Percentiles rank a stretch among this genome's conserved stretches.
phyloP scores from a whole-genome alignment of 345 rosid species.

The Arabis alpina region DNA sequence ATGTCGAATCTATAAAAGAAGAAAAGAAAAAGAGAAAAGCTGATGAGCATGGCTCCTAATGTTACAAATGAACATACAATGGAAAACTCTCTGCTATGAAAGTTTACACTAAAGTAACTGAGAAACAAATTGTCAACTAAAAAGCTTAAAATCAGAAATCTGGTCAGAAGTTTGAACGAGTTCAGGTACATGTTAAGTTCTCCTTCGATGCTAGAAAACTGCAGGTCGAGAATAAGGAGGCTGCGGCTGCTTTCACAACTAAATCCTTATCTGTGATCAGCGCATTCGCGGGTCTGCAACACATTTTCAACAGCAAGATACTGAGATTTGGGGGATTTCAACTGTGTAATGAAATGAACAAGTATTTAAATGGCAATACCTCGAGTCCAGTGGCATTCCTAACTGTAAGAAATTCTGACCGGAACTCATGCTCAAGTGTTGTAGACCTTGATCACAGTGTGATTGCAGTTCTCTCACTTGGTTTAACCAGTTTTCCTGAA shows the following conservation, averaged over 20 bases:
- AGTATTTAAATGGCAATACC: constrained; percentile 43
- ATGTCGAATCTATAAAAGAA: constrained; percentile 9
- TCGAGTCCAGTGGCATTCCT: constrained; percentile 39
- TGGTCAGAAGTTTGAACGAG: constrained; percentile 10
- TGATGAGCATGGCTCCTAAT: constrained; percentile 39
- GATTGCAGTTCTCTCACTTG: constrained; percentile 74
- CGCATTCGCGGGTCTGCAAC: constrained; percentile 53
- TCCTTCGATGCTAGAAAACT: constrained; percentile 65
- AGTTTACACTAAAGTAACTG: constrained; percentile 27
- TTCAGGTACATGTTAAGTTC: constrained; percentile 70
- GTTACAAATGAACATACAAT: constrained; percentile 34
- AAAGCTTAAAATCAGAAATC: constrained; percentile 28
- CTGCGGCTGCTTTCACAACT: constrained; percentile 90
- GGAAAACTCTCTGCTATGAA: constrained; percentile 32
- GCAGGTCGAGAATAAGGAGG: constrained; percentile 89
- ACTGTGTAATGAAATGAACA: constrained; percentile 46
- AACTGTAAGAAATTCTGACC: constrained; percentile 50
- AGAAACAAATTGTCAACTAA: constrained; percentile 25
- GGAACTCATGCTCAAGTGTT: constrained; percentile 50
- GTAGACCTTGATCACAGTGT: constrained; percentile 82
- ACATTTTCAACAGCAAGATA: neutral
- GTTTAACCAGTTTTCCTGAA: constrained; percentile 77
- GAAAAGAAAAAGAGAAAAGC: constrained; percentile 3
- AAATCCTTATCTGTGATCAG: constrained; percentile 64
- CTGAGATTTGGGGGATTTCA: neutral